Percentiles rank a stretch among this genome's conserved stretches.
Evolutionary conservation across 768 basidiomycete species (phyloP).

Genomic region (Kwoniella dendrophila): DNA sequence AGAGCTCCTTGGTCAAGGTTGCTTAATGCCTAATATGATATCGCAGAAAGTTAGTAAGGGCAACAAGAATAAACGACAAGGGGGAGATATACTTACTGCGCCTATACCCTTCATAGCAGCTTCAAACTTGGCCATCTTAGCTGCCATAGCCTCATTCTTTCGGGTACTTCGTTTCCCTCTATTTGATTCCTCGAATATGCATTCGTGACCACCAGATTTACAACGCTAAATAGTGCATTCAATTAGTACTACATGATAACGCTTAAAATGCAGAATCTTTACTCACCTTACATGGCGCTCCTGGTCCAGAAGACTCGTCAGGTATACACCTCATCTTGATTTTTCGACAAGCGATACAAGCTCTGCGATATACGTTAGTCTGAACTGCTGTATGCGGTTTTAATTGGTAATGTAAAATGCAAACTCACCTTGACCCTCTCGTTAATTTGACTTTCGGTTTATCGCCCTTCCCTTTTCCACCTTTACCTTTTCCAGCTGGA

Average conservation of each 20-base stretch:
- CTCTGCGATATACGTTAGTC: conserved; percentile 16
- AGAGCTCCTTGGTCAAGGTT: conserved; percentile 45
- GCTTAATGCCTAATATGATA: conserved; percentile 36
- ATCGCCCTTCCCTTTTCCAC: conserved; percentile 32
- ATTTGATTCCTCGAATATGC: conserved; percentile 95
- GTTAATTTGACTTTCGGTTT: conserved; percentile 53
- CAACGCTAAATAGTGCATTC: conserved; percentile 38
- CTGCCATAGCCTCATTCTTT: conserved; percentile 50
- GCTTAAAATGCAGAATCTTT: conserved; percentile 42
- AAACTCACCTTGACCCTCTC: conserved; percentile 50
- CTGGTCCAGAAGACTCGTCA: conserved; percentile 41
- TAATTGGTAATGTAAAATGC: not conserved
- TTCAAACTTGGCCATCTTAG: conserved; percentile 43
- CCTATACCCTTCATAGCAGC: conserved; percentile 45
- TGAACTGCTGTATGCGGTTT: not conserved
- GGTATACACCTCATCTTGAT: conserved; percentile 56
- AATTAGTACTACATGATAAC: conserved; percentile 1
- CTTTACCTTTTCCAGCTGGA: conserved; percentile 27
- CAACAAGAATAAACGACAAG: not conserved
- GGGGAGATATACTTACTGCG: conserved; percentile 38
- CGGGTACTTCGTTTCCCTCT: conserved; percentile 76
- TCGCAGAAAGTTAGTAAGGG: not conserved
- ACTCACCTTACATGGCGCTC: conserved; percentile 51
- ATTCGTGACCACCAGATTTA: conserved; percentile 65
- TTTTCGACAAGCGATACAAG: conserved; percentile 48